Evolutionary conservation across 2,329 filamentous ascomycete genomes (phyloP), one percentile per base, ranked within the genome.

Genomic region (Chalaropsis thielavioides): DNA sequence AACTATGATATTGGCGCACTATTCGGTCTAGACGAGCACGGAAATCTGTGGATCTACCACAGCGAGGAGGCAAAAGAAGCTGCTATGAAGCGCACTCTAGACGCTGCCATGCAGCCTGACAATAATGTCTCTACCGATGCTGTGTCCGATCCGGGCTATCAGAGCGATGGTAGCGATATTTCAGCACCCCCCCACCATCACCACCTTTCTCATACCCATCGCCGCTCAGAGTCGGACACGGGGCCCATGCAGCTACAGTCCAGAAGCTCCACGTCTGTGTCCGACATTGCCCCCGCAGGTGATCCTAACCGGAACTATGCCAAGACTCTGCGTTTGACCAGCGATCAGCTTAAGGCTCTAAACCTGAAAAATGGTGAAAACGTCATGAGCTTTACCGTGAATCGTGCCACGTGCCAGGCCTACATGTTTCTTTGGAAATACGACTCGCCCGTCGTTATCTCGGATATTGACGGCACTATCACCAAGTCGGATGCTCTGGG

Each of bases 21-120:
- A 38, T 96, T 99, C 70, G 94, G 92, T 13, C 92, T 94, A 56
- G 94, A 99, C 72, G 91, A 95, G 72, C 85, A 94, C 67, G 94
- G 94, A 6, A 99, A 99, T 6, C 80, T 99, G n/a, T 97, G 94
- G 92, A 97, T 99, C 69, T 99, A 99, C 77, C 94, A 91, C 76
- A 97, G 92, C 71, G 92, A 97, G 74, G 92, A 96, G 72, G 91
- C 94, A 27, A 97, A 96, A 72, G 88, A 94, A 71, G 88, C 89
- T 6, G 92, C 92, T 40, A 87, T 87, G 77, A 86, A 87, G 73
- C 81, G 77, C 70, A 81, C 81, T 1, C 79, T 81, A 67, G 80
- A 82, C 65, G 76, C 78, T 7, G 76, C 79, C 10, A 72, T 82
- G 60, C 75, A 77, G 19, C 74, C 76, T 10, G 73, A 76, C 17